phyloP scores from a whole-genome alignment of 495 filamentous ascomycete species.

The Lophiotrema nucula region DNA sequence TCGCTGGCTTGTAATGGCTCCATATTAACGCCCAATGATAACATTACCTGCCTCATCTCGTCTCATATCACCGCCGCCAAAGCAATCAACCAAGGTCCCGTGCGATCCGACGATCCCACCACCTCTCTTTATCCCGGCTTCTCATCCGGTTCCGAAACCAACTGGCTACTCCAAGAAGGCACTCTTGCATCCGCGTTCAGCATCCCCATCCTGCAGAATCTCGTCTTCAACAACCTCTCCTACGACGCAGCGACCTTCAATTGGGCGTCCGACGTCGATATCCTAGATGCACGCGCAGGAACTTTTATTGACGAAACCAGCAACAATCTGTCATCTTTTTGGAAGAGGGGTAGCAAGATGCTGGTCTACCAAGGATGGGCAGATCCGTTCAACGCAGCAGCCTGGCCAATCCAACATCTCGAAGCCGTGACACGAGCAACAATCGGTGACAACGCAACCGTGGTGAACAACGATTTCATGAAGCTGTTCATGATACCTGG shows the following conservation, averaged over 20 bases:
- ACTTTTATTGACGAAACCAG: not conserved
- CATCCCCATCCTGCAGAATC: not conserved
- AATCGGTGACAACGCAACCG: not conserved
- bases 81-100: not conserved
- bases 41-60: not conserved
- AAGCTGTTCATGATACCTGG: not conserved
- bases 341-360: not conserved
- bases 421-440: not conserved
- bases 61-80: not conserved
- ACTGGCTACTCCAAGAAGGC: not conserved
- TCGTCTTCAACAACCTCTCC: not conserved
- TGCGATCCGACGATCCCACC: too few relatives aligned
- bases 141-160: not conserved
- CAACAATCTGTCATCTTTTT: not conserved
- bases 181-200: not conserved
- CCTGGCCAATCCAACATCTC: not conserved
- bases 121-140: not conserved
- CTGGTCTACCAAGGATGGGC: not conserved
- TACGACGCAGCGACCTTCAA: not conserved
- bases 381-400: not conserved
- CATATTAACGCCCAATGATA: too few relatives aligned
- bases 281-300: not conserved
- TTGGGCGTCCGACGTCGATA: not conserved
- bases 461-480: not conserved
- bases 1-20: not conserved